Base-by-base conservation (phyloP, 768 basidiomycete genomes). In the Clitopilus passeckerianus region DNA sequence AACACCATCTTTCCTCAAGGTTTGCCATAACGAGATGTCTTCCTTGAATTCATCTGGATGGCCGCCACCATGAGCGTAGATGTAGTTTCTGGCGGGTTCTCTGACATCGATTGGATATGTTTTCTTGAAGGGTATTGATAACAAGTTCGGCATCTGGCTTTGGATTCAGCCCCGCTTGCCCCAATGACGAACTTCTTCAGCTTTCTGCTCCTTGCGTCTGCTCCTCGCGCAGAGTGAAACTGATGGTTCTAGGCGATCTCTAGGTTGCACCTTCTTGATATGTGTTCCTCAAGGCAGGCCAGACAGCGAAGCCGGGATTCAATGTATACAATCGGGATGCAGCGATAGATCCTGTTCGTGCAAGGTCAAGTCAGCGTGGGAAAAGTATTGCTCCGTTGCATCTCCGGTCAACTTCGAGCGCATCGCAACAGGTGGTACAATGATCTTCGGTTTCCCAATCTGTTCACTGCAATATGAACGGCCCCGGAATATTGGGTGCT, bases 11-110 rank as follows among this genome's bases (percentile, higher is more conserved):
- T 80, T 84, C 41, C 94, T 79, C 55, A 95, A 73, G 1, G 72
- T 67, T 55, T 87, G 85, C 85, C 95, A 93, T 35, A 72, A 71
- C 5, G 78, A 80, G 54, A 95, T 85, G 70, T 97, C 95, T 67
- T 79, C 78, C 67, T 78, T 86, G 76, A 93, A 95, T 23, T 87
- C 86, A 64, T 95, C 93, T 1, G 94, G 93, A 66, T 95, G 91
- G 34, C 85, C 83, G 24, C 87, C 86, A 1, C 80, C 77, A 69
- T 89, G 82, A 37, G 81, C 65, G n/a, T 77, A 76, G 30, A 96
- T 86, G 71, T 93, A 93, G 43, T 77, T 77, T 35, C 86, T 81
- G 0, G 86, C 77, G 1, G 83, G 71, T 20, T 77, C 72, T 24
- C 78, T 80, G 62, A 93, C 75, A 35, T 82, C 76, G 44, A 86